Evolutionary conservation across 345 rosid genomes (phyloP).

Genomic region (Aegle marmelos): DNA sequence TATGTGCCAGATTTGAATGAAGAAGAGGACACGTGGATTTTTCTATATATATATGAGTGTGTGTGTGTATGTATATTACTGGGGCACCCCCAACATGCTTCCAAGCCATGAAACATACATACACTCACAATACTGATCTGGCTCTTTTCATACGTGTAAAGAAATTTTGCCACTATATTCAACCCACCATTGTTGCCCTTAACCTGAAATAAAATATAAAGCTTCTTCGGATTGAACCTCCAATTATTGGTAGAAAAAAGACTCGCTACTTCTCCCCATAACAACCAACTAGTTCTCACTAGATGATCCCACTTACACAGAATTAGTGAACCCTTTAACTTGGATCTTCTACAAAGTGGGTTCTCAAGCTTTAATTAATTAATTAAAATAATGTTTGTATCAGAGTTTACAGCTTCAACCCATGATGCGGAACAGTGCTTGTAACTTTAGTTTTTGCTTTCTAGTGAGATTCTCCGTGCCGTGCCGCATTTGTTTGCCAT

Average conservation of each 20-base stretch:
- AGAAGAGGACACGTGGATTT: conserved; percentile 31
- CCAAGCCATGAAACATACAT: conserved; percentile 37
- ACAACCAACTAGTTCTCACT: conserved; percentile 21
- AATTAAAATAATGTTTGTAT: too few species aligned
- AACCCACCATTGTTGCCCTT: conserved; percentile 59
- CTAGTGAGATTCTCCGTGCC: conserved; percentile 11
- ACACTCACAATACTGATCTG: neutral
- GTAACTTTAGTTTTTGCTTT: conserved; percentile 6
- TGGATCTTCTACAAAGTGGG: conserved; percentile 21
- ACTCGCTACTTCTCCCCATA: conserved; percentile 20
- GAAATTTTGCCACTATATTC: conserved; percentile 46
- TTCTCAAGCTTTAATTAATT: conserved; percentile 1
- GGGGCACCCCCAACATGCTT: conserved; percentile 57
- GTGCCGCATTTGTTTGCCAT: neutral
- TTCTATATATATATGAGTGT: too few species aligned
- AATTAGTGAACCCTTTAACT: neutral
- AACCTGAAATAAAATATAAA: conserved; percentile 24
- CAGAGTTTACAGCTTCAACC: conserved; percentile 21
- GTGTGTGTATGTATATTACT: conserved; percentile 6
- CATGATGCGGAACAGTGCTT: conserved; percentile 25
- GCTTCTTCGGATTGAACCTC: conserved; percentile 20
- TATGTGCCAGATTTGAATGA: conserved; percentile 49
- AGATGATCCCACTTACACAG: conserved; percentile 1
- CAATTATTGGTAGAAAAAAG: conserved; percentile 49
- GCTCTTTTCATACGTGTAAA: conserved; percentile 57